Conservation (phyloP, 2,329 filamentous ascomycete species). For the Elsinoe batatas region DNA sequence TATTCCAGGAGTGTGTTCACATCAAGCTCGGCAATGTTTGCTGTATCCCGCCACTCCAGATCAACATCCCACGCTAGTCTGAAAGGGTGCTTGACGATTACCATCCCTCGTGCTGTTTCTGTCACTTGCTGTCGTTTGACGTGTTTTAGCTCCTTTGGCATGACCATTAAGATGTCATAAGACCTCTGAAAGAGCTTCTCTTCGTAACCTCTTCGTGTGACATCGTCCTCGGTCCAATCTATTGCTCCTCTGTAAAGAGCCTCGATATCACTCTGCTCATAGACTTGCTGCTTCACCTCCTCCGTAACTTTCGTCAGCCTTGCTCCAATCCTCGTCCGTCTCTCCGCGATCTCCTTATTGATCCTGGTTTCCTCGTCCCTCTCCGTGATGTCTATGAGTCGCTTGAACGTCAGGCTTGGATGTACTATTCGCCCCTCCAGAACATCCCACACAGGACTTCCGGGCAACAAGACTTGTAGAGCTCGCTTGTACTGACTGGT, state of each 20-base stretch:
- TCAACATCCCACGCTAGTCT: slow-evolving; percentile 83
- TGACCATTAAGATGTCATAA: slow-evolving; percentile 64
- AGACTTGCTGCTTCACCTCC: slow-evolving; percentile 81
- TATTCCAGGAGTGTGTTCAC: slow-evolving; percentile 69
- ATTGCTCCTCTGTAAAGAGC: slow-evolving; percentile 72
- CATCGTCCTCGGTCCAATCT: slow-evolving; percentile 83
- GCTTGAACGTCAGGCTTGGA: slow-evolving; percentile 70
- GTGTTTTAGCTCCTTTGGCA: slow-evolving; percentile 57
- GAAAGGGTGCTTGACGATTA: slow-evolving; percentile 88
- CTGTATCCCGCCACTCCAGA: slow-evolving; percentile 78
- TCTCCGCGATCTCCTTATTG: slow-evolving; percentile 80
- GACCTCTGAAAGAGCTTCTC: slow-evolving; percentile 79
- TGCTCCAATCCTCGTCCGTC: slow-evolving; percentile 77
- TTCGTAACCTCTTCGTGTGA: slow-evolving; percentile 71
- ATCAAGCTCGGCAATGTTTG: slow-evolving; percentile 67
- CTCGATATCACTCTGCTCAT: slow-evolving; percentile 65
- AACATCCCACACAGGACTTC: slow-evolving; percentile 66
- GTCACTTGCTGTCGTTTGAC: slow-evolving; percentile 62
- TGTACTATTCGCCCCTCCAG: slow-evolving; percentile 76
- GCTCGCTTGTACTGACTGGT: slow-evolving; percentile 65
- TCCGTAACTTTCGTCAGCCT: slow-evolving; percentile 71
- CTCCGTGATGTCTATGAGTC: slow-evolving; percentile 74
- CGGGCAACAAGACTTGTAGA: slow-evolving; percentile 66
- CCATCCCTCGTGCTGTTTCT: slow-evolving; percentile 79
- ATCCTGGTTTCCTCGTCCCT: slow-evolving; percentile 79